These are phyloP conservation scores for Basidiobolus meristosporus DNA, from an alignment of 371 early-diverging fungal genomes.

Conservation along the genomic window DNA sequence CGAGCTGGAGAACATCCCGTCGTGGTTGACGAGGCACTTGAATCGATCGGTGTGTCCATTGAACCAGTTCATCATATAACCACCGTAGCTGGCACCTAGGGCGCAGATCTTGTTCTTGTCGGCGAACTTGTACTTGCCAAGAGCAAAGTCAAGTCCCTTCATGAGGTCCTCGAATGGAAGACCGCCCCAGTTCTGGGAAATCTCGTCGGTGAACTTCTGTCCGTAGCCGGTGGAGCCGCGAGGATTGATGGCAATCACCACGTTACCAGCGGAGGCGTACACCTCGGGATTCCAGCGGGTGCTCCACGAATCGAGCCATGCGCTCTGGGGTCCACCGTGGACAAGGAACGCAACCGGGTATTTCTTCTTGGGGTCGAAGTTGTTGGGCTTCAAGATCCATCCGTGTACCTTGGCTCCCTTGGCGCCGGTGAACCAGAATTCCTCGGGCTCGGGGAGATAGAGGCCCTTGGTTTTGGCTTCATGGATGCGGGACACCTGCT, in stretches of 20 bases:
- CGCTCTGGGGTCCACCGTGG: slow-evolving; percentile 21
- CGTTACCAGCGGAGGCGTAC: slow-evolving; percentile 54
- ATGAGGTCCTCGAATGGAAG: slow-evolving; percentile 54
- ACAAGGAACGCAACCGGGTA: slow-evolving; percentile 70
- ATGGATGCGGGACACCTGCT: slow-evolving; percentile 13
- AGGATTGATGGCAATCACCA: slow-evolving; percentile 50
- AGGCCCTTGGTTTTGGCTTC: slow-evolving; percentile 6
- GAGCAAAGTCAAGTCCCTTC: slow-evolving; percentile 44
- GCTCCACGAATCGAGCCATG: slow-evolving; percentile 1
- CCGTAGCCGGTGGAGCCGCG: slow-evolving; percentile 76
- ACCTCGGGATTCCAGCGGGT: slow-evolving; percentile 39
- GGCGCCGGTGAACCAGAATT: slow-evolving; percentile 48
- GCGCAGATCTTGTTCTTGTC: slow-evolving; percentile 38
- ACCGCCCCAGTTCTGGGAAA: slow-evolving; percentile 58
- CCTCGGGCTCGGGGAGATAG: slow-evolving; percentile 21
- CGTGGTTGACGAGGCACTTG: slow-evolving; percentile 60
- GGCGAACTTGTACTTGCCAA: slow-evolving; percentile 29
- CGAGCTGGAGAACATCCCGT: slow-evolving; percentile 54
- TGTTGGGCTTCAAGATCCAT: slow-evolving; percentile 42
- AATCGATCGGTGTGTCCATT: slow-evolving; percentile 48
- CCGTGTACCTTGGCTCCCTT: slow-evolving; percentile 45
- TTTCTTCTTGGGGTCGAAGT: slow-evolving; percentile 25
- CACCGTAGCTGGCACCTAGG: slow-evolving; percentile 69
- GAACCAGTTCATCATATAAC: slow-evolving; percentile 61
- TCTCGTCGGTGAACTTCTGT: slow-evolving; percentile 49